Conservation (phyloP, 2,329 filamentous ascomycete genomes). For the Exophiala xenobiotica region DNA sequence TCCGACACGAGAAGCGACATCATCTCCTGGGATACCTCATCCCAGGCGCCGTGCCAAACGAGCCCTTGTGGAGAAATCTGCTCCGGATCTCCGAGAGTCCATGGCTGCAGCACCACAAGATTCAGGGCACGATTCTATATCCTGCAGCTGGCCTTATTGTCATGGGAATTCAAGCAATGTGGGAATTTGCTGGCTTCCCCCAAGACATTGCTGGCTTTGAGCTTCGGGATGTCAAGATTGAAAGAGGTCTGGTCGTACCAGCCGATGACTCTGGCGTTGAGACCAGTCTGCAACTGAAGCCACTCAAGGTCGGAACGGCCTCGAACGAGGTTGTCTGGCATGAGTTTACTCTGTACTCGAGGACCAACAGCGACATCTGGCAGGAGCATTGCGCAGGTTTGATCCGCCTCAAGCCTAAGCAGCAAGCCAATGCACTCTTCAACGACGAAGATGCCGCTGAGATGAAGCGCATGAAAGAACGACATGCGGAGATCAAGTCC, state of each 20-base stretch:
- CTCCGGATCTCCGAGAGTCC: slow-evolving; percentile 32
- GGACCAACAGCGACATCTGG: slow-evolving; percentile 1
- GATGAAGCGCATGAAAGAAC: slow-evolving; percentile 1
- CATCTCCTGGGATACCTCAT: slow-evolving; percentile 28
- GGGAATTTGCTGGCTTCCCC: slow-evolving; percentile 6
- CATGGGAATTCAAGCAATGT: slow-evolving; percentile 26
- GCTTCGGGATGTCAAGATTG: slow-evolving; percentile 19
- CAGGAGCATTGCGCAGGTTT: slow-evolving; percentile 9
- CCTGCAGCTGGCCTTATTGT: slow-evolving; percentile 35
- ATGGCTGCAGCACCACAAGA: slow-evolving; percentile 35
- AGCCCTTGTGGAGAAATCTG: slow-evolving; percentile 35
- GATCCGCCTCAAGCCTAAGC: slow-evolving; percentile 2
- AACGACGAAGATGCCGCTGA: slow-evolving; percentile 4
- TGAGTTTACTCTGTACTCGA: slow-evolving; percentile 10
- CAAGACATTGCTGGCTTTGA: slow-evolving; percentile 9
- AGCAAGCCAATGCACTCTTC: slow-evolving; percentile 2
- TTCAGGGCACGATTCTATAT: slow-evolving; percentile 30
- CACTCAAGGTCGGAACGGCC: slow-evolving; percentile 7
- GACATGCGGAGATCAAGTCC: slow-evolving; percentile 5
- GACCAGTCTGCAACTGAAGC: slow-evolving; percentile 15
- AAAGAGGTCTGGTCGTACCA: slow-evolving; percentile 13
- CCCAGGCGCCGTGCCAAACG: not conserved
- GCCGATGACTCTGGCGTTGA: slow-evolving; percentile 18
- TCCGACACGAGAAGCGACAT: slow-evolving; percentile 35
- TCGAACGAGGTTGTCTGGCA: slow-evolving; percentile 1